phyloP scores from a whole-genome alignment of 768 basidiomycete species.

The Lentinula sp. region DNA sequence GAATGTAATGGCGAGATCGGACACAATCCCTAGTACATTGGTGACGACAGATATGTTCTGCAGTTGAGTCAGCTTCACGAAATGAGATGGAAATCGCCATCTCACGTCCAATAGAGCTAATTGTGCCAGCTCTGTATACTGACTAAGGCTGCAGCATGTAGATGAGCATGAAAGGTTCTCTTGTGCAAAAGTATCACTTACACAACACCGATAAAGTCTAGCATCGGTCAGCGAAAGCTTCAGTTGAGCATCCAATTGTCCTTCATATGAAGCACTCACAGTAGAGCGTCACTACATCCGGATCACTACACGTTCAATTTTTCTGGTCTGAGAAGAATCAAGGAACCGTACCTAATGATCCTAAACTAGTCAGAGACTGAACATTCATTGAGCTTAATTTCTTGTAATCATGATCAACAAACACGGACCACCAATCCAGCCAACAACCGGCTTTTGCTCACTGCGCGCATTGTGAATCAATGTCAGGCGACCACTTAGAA shows the following conservation, averaged over 20 bases:
- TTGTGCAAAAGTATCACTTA: not conserved
- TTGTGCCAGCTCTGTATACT: constrained; percentile 2
- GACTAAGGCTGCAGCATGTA: not conserved
- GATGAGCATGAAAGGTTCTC: not conserved
- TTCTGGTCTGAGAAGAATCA: too few species aligned
- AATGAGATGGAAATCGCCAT: too few species aligned
- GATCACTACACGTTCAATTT: too few species aligned
- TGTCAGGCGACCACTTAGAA: not conserved
- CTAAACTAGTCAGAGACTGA: constrained; percentile 1
- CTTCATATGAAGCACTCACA: not conserved
- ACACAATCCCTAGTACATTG: constrained; percentile 3
- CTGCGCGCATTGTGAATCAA: not conserved
- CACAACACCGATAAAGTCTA: constrained; percentile 3
- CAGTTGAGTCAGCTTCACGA: not conserved
- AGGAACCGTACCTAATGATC: not conserved
- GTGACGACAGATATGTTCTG: constrained; percentile 6
- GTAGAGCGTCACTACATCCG: not conserved
- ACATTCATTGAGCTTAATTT: not conserved
- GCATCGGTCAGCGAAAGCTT: not conserved
- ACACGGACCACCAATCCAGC: constrained; percentile 5
- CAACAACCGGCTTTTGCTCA: constrained; percentile 3
- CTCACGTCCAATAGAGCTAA: constrained; percentile 3
- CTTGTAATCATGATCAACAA: not conserved
- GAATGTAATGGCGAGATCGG: constrained; percentile 1
- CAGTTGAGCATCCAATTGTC: not conserved